phyloP scores from a whole-genome alignment of 2,329 filamentous ascomycete genomes.

The Colletotrichum musicola region DNA sequence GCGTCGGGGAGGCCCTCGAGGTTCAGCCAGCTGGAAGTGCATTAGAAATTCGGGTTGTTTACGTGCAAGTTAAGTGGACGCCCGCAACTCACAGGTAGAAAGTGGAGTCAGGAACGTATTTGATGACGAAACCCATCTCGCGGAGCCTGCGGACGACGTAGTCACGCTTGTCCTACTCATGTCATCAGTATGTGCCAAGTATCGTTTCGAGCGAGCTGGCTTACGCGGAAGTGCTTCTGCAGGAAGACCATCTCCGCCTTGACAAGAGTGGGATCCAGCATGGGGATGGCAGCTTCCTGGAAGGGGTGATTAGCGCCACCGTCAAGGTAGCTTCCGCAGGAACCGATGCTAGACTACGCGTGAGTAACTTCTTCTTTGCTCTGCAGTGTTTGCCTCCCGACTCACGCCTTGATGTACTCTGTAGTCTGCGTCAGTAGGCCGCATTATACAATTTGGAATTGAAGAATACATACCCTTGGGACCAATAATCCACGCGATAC shows the following conservation, averaged over 20 bases:
- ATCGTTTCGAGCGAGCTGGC: constrained; percentile 37
- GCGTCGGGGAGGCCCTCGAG: constrained; percentile 78
- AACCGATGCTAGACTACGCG: constrained; percentile 72
- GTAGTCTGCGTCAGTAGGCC: constrained; percentile 15
- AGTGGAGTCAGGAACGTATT: constrained; percentile 87
- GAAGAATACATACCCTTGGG: constrained; percentile 71
- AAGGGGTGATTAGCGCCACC: constrained; percentile 95
- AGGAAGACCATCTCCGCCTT: constrained; percentile 88
- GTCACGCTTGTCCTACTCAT: constrained; percentile 82
- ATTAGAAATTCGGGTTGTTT: constrained; percentile 5
- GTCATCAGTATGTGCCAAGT: constrained; percentile 39
- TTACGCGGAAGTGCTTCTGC: constrained; percentile 83
- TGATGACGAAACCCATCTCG: constrained; percentile 89
- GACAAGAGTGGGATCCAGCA: constrained; percentile 90
- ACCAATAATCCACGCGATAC: constrained; percentile 95
- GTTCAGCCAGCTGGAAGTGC: constrained; percentile 62
- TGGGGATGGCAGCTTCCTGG: constrained; percentile 91
- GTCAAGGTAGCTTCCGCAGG: constrained; percentile 93
- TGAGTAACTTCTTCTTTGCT: background rate
- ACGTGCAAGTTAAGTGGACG: too few relatives aligned
- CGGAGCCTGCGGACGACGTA: constrained; percentile 85
- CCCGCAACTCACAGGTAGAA: constrained; percentile 82
- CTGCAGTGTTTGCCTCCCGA: constrained; percentile 31
- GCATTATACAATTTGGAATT: too few relatives aligned
- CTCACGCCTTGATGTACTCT: constrained; percentile 89